Evolutionary conservation across 2,329 filamentous ascomycete species (phyloP).

Genomic region (Trichophyton schoenleinii): DNA sequence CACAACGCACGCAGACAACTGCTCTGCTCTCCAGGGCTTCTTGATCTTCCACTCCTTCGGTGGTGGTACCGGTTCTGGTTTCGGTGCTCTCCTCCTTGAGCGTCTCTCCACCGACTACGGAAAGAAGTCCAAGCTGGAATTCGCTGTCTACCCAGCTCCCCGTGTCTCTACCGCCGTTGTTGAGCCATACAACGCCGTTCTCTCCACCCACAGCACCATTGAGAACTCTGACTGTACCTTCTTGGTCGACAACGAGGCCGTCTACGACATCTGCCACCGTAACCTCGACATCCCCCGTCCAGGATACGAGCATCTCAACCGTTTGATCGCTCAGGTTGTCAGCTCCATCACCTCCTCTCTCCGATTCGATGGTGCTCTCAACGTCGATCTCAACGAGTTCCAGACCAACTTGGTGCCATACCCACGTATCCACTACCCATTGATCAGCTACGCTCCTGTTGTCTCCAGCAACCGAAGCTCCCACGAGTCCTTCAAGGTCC

Average conservation of each 20-base stretch:
- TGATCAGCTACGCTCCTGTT: constrained; percentile 90
- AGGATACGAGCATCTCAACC: constrained; percentile 98
- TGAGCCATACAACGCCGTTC: constrained; percentile 99
- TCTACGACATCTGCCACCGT: constrained; percentile 98
- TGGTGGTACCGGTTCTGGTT: constrained; percentile 96
- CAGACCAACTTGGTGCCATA: constrained; percentile 99
- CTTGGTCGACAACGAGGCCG: constrained; percentile 99
- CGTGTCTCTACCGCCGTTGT: constrained; percentile 96
- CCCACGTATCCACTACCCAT: constrained; percentile 97
- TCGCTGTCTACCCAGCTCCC: constrained; percentile 96
- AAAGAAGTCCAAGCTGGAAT: constrained; percentile 99
- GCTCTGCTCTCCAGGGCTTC: constrained; percentile 54
- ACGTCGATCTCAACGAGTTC: constrained; percentile 99
- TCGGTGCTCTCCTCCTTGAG: constrained; percentile 97
- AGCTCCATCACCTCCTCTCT: constrained; percentile 97
- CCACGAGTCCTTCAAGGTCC: constrained; percentile 87
- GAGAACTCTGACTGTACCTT: constrained; percentile 99
- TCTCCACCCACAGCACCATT: constrained; percentile 96
- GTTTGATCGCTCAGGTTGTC: constrained; percentile 95
- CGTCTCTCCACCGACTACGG: constrained; percentile 97
- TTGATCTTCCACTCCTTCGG: constrained; percentile 99
- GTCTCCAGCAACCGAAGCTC: constrained; percentile 90
- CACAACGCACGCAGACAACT: constrained; percentile 41
- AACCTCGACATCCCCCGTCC: constrained; percentile 96
- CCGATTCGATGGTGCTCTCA: constrained; percentile 95